Percentiles rank a stretch among this genome's conserved stretches.
Conservation (phyloP, 1,284 basidiomycete species). For the Sporisorium iseilematis-ciliati region DNA sequence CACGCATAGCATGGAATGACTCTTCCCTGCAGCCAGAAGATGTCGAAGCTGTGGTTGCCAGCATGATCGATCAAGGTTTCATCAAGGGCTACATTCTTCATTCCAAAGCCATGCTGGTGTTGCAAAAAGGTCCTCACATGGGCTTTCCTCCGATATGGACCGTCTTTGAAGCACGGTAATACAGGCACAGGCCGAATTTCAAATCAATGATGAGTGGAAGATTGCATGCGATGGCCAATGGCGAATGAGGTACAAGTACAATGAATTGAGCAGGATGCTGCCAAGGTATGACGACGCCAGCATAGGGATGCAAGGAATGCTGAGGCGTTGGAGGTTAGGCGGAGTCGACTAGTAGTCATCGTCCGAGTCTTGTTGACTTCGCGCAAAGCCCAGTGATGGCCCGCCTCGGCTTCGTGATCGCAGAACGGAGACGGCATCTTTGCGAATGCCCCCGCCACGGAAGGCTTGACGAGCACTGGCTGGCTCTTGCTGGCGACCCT, state of each 20-base stretch:
- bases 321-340: not conserved
- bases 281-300: not conserved
- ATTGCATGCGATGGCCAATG: conserved; percentile 1
- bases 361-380: conserved; percentile 41
- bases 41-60: conserved; percentile 70
- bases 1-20: conserved; percentile 68
- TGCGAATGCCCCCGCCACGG: conserved; percentile 42
- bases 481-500: conserved; percentile 11
- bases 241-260: conserved; percentile 31
- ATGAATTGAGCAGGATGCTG: not conserved
- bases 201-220: not conserved
- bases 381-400: conserved; percentile 44
- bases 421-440: conserved; percentile 41
- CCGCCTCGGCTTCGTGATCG: conserved; percentile 40
- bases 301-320: not conserved
- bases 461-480: conserved; percentile 31
- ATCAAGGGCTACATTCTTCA: conserved; percentile 71
- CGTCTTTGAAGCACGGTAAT: conserved; percentile 39
- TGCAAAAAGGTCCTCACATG: conserved; percentile 68
- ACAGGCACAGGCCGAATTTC: not conserved
- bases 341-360: conserved; percentile 17
- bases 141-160: conserved; percentile 68
- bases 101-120: conserved; percentile 67
- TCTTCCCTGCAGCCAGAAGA: conserved; percentile 67
- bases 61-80: conserved; percentile 71